phyloP scores from a whole-genome alignment of 306 rosid genomes.

The Albizia julibrissin region DNA sequence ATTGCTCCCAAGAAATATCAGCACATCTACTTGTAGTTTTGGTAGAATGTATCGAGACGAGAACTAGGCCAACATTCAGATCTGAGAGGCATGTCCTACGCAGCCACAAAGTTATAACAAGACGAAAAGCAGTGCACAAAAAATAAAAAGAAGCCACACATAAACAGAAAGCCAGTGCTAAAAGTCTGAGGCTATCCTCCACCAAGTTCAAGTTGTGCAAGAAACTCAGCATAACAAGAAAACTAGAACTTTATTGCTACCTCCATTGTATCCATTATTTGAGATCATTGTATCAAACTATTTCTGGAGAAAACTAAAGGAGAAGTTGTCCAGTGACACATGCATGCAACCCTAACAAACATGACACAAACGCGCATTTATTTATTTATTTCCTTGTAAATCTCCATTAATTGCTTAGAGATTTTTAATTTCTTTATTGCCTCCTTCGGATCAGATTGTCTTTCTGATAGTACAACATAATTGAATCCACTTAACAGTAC shows the following conservation, averaged over 20 bases:
- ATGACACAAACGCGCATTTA: too few relatives aligned
- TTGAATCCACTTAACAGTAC: too few relatives aligned
- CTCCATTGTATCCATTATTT: too few relatives aligned
- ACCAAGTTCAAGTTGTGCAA: neutral
- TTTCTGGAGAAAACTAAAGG: too few relatives aligned
- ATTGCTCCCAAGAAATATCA: slow-evolving; percentile 5
- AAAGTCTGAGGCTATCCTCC: too few relatives aligned
- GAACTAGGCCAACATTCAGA: slow-evolving; percentile 39
- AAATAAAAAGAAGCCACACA: too few relatives aligned
- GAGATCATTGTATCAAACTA: too few relatives aligned
- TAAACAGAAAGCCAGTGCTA: neutral
- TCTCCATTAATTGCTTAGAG: too few relatives aligned
- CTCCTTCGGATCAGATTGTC: neutral
- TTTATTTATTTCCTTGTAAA: too few relatives aligned
- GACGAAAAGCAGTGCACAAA: too few relatives aligned
- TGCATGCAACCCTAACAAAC: neutral
- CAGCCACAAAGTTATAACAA: neutral
- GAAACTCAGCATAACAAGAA: too few relatives aligned
- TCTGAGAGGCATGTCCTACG: neutral
- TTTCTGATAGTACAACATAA: neutral
- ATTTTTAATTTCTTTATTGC: neutral
- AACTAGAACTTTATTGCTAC: too few relatives aligned
- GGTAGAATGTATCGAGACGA: slow-evolving; percentile 45
- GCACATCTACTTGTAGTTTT: neutral
- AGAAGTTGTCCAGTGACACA: neutral